A percentile compares a stretch with the other conserved stretches of the same genome.
Evolutionary conservation across 768 basidiomycete species (phyloP).

Genomic region (Tulasnella sp.): DNA sequence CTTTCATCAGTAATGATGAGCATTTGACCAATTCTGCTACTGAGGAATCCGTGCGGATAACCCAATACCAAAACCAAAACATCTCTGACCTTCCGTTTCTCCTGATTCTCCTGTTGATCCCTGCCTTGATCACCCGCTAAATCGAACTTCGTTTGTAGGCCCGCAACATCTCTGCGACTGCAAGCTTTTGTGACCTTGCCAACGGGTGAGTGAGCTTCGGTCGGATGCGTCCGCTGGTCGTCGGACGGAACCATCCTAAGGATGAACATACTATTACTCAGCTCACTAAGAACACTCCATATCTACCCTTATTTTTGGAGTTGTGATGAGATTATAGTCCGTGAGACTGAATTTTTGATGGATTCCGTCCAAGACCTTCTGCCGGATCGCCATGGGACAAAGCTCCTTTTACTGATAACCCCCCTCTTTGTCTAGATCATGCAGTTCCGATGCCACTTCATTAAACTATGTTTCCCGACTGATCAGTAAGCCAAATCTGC

Average conservation of each 20-base stretch:
- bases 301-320: background rate
- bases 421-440: background rate
- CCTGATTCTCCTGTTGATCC: background rate
- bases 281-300: slow-evolving; percentile 16
- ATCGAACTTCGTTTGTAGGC: background rate
- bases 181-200: background rate
- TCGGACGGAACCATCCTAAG: background rate
- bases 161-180: background rate
- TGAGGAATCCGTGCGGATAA: slow-evolving; percentile 5
- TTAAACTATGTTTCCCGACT: background rate
- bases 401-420: background rate
- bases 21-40: slow-evolving; percentile 12
- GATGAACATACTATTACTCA: slow-evolving; percentile 10
- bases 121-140: background rate
- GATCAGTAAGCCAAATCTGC: background rate
- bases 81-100: background rate
- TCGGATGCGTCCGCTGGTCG: background rate
- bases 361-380: background rate
- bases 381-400: background rate
- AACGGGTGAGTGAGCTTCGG: background rate
- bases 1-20: background rate
- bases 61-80: slow-evolving; percentile 3
- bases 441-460: background rate
- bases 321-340: background rate
- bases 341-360: background rate